A percentile compares a stretch with the other conserved stretches of the same genome.
phyloP scores from a whole-genome alignment of 2,329 filamentous ascomycete species.

The Aspergillus novofumigatus region DNA sequence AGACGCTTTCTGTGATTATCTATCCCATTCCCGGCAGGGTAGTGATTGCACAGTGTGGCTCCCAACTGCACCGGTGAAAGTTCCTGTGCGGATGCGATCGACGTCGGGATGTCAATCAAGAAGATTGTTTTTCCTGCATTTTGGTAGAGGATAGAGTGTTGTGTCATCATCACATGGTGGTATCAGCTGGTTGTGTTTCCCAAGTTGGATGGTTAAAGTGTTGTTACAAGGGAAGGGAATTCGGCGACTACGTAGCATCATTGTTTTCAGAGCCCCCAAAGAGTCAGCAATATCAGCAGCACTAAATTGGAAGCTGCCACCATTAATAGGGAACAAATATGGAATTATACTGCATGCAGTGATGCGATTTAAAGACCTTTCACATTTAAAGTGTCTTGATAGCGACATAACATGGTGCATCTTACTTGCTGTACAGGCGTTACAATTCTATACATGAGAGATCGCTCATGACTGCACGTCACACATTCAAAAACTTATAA shows the following conservation, averaged over 20 bases:
- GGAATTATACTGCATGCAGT: background rate
- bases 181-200: background rate
- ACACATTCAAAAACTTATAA: background rate
- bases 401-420: background rate
- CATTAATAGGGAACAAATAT: background rate
- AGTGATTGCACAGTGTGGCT: background rate
- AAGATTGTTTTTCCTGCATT: slow-evolving; percentile 43
- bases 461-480: background rate
- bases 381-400: background rate
- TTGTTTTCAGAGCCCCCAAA: background rate
- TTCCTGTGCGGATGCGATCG: slow-evolving; percentile 53
- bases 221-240: background rate
- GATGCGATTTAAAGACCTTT: background rate
- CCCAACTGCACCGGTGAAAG: slow-evolving; percentile 11
- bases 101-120: slow-evolving; percentile 56
- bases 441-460: background rate
- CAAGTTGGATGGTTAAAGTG: background rate
- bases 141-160: slow-evolving; percentile 48
- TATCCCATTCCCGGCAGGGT: slow-evolving; percentile 1
- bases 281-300: background rate
- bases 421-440: background rate
- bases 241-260: background rate
- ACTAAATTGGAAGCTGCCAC: background rate
- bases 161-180: slow-evolving; percentile 3
- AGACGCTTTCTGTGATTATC: slow-evolving; percentile 22